Percentiles rank a stretch among this genome's conserved stretches.
Evolutionary conservation across 2,329 filamentous ascomycete species (phyloP).

Genomic region (Aureobasidium sp.): DNA sequence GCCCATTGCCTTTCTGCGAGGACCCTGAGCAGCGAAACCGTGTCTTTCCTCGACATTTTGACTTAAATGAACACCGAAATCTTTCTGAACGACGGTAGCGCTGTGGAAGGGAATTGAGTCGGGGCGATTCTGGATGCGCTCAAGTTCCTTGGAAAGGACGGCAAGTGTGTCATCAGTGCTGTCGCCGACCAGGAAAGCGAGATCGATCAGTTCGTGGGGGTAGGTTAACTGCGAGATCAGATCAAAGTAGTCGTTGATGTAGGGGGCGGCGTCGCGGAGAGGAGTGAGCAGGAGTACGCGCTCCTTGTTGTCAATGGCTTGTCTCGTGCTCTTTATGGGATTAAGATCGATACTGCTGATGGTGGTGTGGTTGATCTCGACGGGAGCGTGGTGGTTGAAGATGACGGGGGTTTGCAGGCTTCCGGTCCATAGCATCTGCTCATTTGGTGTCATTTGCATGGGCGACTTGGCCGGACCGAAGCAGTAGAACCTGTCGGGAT

Average conservation of each 20-base stretch:
- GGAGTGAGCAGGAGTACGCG: conserved; percentile 87
- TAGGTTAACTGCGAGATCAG: conserved; percentile 84
- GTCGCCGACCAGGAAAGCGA: conserved; percentile 90
- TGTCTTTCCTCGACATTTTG: conserved; percentile 79
- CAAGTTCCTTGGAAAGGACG: conserved; percentile 74
- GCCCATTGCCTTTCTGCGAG: conserved; percentile 82
- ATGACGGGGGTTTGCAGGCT: conserved; percentile 88
- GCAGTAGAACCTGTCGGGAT: conserved; percentile 75
- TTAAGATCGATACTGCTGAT: conserved; percentile 82
- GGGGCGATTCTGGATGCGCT: conserved; percentile 69
- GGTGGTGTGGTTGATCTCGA: conserved; percentile 71
- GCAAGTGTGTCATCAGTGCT: conserved; percentile 85
- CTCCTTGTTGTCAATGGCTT: conserved; percentile 73
- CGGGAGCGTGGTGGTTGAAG: conserved; percentile 88
- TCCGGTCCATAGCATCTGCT: conserved; percentile 79
- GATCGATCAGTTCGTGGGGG: conserved; percentile 88
- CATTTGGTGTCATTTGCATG: conserved; percentile 88
- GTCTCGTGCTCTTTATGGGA: conserved; percentile 66
- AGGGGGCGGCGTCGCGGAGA: conserved; percentile 75
- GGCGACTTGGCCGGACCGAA: conserved; percentile 94
- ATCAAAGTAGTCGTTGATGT: conserved; percentile 86
- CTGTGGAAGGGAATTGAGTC: conserved; percentile 80
- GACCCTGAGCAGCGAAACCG: conserved; percentile 77
- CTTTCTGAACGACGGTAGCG: conserved; percentile 78
- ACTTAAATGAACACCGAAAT: conserved; percentile 68